Base-by-base conservation (phyloP, 2,329 filamentous ascomycete genomes). In the Xylariales sp. region DNA sequence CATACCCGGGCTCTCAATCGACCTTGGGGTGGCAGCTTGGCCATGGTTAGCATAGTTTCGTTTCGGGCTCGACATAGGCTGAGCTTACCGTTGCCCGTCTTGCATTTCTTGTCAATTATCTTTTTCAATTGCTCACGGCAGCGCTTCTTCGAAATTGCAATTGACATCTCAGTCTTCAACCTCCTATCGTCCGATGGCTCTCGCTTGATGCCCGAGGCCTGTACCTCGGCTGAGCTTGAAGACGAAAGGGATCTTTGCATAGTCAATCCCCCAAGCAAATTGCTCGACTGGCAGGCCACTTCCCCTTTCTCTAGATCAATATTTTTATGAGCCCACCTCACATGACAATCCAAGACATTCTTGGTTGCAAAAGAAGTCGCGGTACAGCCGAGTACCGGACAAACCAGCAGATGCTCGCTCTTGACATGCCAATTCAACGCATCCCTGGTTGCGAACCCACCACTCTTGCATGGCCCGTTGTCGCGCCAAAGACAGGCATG, bases 381-480 rank as follows among this genome's bases (percentile, higher is more conserved):
- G 24, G 55, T 51, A 41, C 68, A 71, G 1, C 60, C 63, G 0
- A 55, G 48, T 1, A 60, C 56, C 0, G 68, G 68, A 21, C 68
- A 71, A 19, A 65, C 50, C 20, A 70, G 57, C 9, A 70, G 55
- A 44, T 71, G 68, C 34, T 70, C 62, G 15, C 55, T 53, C 42
- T 70, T 68, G 28, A 71, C 65, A 43, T 71, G 68, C 54, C 66
- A 64, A 12, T 61, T 57, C 22, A 71, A 58, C 7, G 59, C 65
- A 24, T 62, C 59, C 11, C 55, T 57, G 1, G 63, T 62, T 3
- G 56, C 49, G 40, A 70, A 71, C 33, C 57, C 57, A 1, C 55
- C 47, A 5, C 59, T 56, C 1, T 51, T 44, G 29, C 68, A 71
- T 5, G 46, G 47, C 5, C 49, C 51, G 3, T 46, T 42, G 16